Base-by-base conservation (phyloP, 495 filamentous ascomycete genomes). In the Astrothelium macrocarpum region DNA sequence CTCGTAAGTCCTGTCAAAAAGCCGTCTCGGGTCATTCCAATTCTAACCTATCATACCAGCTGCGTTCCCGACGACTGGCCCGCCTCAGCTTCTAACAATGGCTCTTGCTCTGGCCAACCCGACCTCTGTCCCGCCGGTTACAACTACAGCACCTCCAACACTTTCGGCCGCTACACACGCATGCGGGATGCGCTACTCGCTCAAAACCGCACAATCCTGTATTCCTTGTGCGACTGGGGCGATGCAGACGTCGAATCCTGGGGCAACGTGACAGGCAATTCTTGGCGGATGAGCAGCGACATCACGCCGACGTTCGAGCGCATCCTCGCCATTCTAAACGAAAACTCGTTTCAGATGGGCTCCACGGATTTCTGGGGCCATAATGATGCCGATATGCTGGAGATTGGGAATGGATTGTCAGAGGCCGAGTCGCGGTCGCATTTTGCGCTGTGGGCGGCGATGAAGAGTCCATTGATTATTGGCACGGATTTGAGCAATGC, bases 361-460 rank as follows among this genome's bases (percentile, higher is more conserved):
- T 72, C 75, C 28, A 78, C 75, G 26, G 71, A 79, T 29, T 84
- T 83, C 73, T 82, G 77, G 73, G 82, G 79, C 32, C 76, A 79
- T 61, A 81, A 82, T 7, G 86, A 89, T 65, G 73, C 80, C 3
- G 87, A 90, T 68, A 88, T 88, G 86, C 78, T 89, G 0, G 87
- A 89, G 66, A 78, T 89, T 32, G 85, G 86, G 0, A 88, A 87
- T 66, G 82, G 80, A 3, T 73, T 88, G 53, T 84, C 78, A 2
- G 63, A 77, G 1, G 76, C 71, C 2, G 75, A 80, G 71, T 66
- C 69, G 31, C 70, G 76, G 28, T 68, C 74, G 10, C 79, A 82
- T 67, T 78, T 80, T 59, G 75, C 75, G 28, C 67, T 86, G 0
- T 86, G 83, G 84, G 82, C 81, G 0, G 73, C 74, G 1, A 80